phyloP scores from a whole-genome alignment of 768 basidiomycete species.

The Lentinula raphanica region DNA sequence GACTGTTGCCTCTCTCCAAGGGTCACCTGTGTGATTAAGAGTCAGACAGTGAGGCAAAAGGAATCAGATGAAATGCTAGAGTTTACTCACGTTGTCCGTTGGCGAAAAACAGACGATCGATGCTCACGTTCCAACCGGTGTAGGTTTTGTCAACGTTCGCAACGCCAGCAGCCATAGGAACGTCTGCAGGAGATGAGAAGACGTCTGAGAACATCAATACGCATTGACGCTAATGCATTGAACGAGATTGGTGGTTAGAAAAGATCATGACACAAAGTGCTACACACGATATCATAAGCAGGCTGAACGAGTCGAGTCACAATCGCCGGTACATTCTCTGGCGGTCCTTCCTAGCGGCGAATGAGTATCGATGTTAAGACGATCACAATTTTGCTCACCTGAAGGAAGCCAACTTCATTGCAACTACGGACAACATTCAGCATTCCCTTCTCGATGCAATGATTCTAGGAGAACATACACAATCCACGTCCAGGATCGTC shows the following conservation, averaged over 20 bases:
- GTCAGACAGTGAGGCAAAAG: neutral
- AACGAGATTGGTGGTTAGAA: neutral
- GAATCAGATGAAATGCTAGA: too few relatives aligned
- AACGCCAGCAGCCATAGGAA: slow-evolving; percentile 38
- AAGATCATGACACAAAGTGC: neutral
- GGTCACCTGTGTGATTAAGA: slow-evolving; percentile 45
- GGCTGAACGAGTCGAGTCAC: slow-evolving; percentile 54
- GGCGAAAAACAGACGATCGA: slow-evolving; percentile 61
- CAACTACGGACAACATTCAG: slow-evolving; percentile 36
- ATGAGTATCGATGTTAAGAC: neutral
- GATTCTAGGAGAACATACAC: slow-evolving; percentile 40
- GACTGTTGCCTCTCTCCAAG: slow-evolving; percentile 67
- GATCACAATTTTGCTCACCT: slow-evolving; percentile 21
- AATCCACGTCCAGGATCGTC: slow-evolving; percentile 70
- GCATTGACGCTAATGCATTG: slow-evolving; percentile 53
- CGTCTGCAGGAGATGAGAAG: slow-evolving; percentile 30
- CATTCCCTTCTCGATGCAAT: neutral
- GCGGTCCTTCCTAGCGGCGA: slow-evolving; percentile 35
- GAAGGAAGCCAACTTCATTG: slow-evolving; percentile 62
- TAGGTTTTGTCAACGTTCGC: slow-evolving; percentile 43
- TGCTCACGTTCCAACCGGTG: slow-evolving; percentile 56
- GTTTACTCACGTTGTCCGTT: slow-evolving; percentile 55
- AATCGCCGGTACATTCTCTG: slow-evolving; percentile 32
- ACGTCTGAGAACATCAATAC: slow-evolving; percentile 59
- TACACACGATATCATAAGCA: slow-evolving; percentile 46